phyloP scores from a whole-genome alignment of 441 rosid genomes.

The Kokia cookei region DNA sequence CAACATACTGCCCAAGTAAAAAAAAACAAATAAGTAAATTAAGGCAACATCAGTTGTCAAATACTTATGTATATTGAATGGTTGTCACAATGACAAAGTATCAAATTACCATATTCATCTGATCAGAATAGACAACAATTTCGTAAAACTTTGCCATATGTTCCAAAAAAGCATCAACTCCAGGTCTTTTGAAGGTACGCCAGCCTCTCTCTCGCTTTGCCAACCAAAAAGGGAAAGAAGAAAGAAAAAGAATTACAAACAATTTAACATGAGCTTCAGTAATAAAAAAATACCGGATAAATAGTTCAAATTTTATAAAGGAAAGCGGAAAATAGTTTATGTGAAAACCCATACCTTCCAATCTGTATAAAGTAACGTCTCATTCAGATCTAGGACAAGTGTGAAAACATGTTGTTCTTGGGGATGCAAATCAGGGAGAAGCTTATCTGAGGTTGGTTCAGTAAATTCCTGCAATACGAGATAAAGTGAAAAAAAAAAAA shows the following conservation, averaged over 20 bases:
- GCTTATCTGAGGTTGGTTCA: slow-evolving; percentile 92
- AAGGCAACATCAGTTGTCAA: background rate
- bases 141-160: slow-evolving; percentile 76
- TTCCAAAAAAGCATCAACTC: slow-evolving; percentile 91
- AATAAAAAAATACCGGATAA: background rate
- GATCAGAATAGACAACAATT: slow-evolving; percentile 82
- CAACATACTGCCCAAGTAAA: slow-evolving; percentile 55
- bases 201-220: slow-evolving; percentile 95
- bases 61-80: background rate
- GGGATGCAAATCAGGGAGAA: slow-evolving; percentile 94
- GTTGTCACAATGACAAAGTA: background rate
- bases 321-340: background rate
- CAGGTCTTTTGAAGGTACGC: slow-evolving; percentile 96
- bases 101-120: slow-evolving; percentile 65
- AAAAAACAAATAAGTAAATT: background rate
- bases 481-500: background rate
- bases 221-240: background rate
- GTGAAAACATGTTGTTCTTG: slow-evolving; percentile 79
- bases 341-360: slow-evolving; percentile 59
- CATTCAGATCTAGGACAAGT: slow-evolving; percentile 91
- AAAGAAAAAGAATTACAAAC: background rate
- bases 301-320: background rate
- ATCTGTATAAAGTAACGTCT: slow-evolving; percentile 86
- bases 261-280: background rate
- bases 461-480: slow-evolving; percentile 53